These are phyloP conservation scores for Tetramitus jugosus DNA, from an alignment of 208 protist genomes.

Conservation along the genomic window DNA sequence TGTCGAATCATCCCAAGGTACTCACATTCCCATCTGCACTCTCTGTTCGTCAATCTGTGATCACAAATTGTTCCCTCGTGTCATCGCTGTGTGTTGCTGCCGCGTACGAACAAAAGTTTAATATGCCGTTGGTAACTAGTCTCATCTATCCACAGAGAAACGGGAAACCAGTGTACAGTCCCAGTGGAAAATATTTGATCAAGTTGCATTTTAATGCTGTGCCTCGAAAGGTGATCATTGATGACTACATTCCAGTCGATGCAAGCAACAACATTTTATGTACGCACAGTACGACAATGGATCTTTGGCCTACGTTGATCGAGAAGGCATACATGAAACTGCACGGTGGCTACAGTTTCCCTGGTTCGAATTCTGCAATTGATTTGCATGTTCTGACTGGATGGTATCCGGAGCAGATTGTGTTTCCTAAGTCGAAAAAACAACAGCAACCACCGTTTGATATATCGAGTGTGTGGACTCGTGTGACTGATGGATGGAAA, in stretches of 20 bases:
- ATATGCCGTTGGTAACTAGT: slow-evolving; percentile 3
- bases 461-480: not conserved
- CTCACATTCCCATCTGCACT: not conserved
- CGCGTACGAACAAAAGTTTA: not conserved
- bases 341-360: slow-evolving; percentile 48
- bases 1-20: not conserved
- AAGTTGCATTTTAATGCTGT: slow-evolving; percentile 3
- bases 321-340: slow-evolving; percentile 75
- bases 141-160: not conserved
- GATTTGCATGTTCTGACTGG: slow-evolving; percentile 42
- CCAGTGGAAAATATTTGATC: not conserved
- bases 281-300: not conserved
- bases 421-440: slow-evolving; percentile 11
- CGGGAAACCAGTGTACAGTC: not conserved
- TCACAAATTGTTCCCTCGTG: not conserved
- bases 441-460: not conserved
- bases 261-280: not conserved
- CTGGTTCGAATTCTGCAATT: slow-evolving; percentile 35
- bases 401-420: slow-evolving; percentile 41
- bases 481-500: not conserved
- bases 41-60: not conserved
- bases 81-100: not conserved
- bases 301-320: slow-evolving; percentile 65
- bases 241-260: not conserved
- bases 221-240: not conserved